Evolutionary conservation across 2,329 filamentous ascomycete genomes (phyloP), one percentile per base, ranked within the genome.

Genomic region (Ophiocordyceps camponoti-rufipedis): DNA sequence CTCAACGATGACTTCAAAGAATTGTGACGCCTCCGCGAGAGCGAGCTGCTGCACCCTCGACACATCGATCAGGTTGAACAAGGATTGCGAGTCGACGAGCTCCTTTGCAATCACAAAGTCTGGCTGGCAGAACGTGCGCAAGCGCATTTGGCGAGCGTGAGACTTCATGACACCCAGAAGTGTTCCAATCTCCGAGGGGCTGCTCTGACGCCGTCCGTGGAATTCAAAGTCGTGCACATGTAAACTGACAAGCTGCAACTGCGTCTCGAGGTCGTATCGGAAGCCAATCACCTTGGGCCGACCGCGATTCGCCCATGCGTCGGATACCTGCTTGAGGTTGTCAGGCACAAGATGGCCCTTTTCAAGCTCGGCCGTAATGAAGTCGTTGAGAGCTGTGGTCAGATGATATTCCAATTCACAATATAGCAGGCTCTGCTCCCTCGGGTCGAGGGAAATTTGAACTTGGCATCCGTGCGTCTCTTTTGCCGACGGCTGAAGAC

Each of bases 231-330:
- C 65, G 10, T 67, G 56, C 28, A 66, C 54, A 50, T 78, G 74
- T 9, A 70, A 54, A 14, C 56, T 53, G 19, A 77, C 56, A 11
- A 78, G 64, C 11, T 74, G 70, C n/a, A 78, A 54, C 57, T 78
- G 74, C 1, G 73, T 76, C 58, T 77, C 73, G 2, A 77, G 56
- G 48, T 78, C 73, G 55, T 74, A 78, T 16, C 72, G 70, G 55
- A 76, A 78, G 12, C 70, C 69, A 19, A 73, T 57, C 9, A 78
- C 72, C 46, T 64, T 67, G 6, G 73, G 71, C 0, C 70, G 71
- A 38, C 73, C 73, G 49, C 68, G 66, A 41, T 65, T 61, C 23
- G 62, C 58, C 74, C 73, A 78, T 5, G 53, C 56, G 44, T 76
- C 71, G 2, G 66, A 63, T 8, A 75, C 57, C 48, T 64, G 68